A percentile compares a stretch with the other conserved stretches of the same genome.
Conservation (phyloP, 441 rosid species). For the Aleurites moluccanus region DNA sequence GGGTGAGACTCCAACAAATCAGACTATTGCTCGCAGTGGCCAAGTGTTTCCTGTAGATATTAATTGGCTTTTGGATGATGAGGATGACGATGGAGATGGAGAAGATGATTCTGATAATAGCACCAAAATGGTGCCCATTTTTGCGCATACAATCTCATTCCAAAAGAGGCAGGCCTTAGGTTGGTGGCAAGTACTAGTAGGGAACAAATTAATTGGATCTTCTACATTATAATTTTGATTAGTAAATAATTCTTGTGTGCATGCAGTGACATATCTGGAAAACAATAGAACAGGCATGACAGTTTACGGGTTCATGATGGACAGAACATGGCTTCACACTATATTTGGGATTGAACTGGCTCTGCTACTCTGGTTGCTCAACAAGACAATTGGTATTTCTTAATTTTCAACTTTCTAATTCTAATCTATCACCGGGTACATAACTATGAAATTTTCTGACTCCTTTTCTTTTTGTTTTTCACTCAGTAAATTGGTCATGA, state of each 20-base stretch:
- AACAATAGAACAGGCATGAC: slow-evolving; percentile 88
- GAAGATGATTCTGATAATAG: slow-evolving; percentile 61
- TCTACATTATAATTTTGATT: not conserved
- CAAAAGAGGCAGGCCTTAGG: slow-evolving; percentile 92
- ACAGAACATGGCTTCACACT: slow-evolving; percentile 80
- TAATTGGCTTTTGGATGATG: slow-evolving; percentile 61
- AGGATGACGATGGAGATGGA: slow-evolving; percentile 66
- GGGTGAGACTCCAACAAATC: slow-evolving; percentile 58
- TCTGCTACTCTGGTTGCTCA: slow-evolving; percentile 85
- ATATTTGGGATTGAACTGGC: slow-evolving; percentile 78
- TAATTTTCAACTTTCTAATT: not conserved
- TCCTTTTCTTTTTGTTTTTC: not conserved
- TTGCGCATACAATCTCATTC: slow-evolving; percentile 68
- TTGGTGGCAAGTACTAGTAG: slow-evolving; percentile 20
- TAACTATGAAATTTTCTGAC: not conserved
- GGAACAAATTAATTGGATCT: not conserved
- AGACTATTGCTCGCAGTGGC: slow-evolving; percentile 21
- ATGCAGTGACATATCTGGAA: slow-evolving; percentile 83
- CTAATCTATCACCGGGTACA: not conserved
- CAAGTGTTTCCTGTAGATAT: slow-evolving; percentile 34
- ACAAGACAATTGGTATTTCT: slow-evolving; percentile 67
- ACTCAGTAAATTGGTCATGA: slow-evolving; percentile 23
- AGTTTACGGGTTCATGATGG: slow-evolving; percentile 76
- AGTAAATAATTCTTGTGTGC: not conserved
- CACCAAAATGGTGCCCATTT: slow-evolving; percentile 55